phyloP scores from a whole-genome alignment of 2,329 filamentous ascomycete species.

The Xylariaceae sp. region DNA sequence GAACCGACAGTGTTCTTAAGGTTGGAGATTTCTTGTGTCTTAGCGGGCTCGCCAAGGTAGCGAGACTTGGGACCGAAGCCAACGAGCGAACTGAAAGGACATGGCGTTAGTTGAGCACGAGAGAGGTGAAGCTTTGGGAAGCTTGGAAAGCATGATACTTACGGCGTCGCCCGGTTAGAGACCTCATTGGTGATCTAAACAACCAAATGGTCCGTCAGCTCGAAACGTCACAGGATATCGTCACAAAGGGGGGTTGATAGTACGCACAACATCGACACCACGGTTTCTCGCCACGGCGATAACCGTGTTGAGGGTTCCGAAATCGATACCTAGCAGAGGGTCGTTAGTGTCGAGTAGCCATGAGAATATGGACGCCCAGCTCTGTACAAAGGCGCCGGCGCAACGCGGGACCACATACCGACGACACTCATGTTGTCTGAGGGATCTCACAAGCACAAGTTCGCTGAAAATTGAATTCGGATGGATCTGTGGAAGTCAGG shows the following conservation, averaged over 20 bases:
- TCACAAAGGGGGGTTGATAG: conserved; percentile 14
- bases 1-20: conserved; percentile 96
- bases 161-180: conserved; percentile 96
- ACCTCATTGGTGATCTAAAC: conserved; percentile 94
- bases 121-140: conserved; percentile 1
- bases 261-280: conserved; percentile 95
- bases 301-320: conserved; percentile 94
- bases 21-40: conserved; percentile 99
- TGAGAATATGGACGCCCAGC: too few relatives aligned
- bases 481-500: neutral
- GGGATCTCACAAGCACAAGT: conserved; percentile 19
- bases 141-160: conserved; percentile 44
- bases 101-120: conserved; percentile 20
- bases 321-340: conserved; percentile 65
- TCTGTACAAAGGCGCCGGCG: neutral
- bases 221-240: conserved; percentile 2
- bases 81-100: conserved; percentile 67
- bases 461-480: conserved; percentile 4
- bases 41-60: conserved; percentile 90
- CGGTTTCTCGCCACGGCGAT: conserved; percentile 97
- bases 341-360: conserved; percentile 15
- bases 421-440: conserved; percentile 50
- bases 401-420: conserved; percentile 36
- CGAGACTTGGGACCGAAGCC: conserved; percentile 91
- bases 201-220: conserved; percentile 16